Percentiles rank a stretch among this genome's conserved stretches.
Conservation (phyloP, 805 yeast species). For the Priceomyces medius region DNA sequence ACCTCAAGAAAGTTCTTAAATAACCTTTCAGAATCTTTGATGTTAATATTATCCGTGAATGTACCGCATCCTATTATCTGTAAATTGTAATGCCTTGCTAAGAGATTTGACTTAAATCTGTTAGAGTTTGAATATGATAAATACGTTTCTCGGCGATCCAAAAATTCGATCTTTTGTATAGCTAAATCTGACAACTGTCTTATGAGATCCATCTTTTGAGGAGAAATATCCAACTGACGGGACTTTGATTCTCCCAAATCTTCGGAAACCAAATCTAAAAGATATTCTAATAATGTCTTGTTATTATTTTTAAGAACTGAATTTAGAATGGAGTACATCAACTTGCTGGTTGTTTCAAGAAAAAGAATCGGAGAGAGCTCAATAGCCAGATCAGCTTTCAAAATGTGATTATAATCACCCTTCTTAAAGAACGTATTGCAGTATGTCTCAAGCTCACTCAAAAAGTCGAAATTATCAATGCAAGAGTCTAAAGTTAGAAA, state of each 20-base stretch:
- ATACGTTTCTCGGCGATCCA: conserved; percentile 59
- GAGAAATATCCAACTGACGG: conserved; percentile 20
- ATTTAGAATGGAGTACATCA: conserved; percentile 36
- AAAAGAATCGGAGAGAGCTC: conserved; percentile 37
- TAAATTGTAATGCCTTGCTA: conserved; percentile 54
- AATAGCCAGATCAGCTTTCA: conserved; percentile 25
- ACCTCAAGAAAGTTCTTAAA: conserved; percentile 53
- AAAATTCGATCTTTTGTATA: conserved; percentile 38
- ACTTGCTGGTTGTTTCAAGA: conserved; percentile 31
- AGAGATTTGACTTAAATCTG: conserved; percentile 50
- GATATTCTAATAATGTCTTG: conserved; percentile 25
- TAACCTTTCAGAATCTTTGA: conserved; percentile 42
- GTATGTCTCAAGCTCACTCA: conserved; percentile 34
- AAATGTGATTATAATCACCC: conserved; percentile 16
- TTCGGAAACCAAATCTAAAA: conserved; percentile 25
- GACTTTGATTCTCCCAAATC: conserved; percentile 13
- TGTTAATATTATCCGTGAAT: conserved; percentile 43
- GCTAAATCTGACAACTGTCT: conserved; percentile 32
- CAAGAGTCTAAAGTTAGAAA: conserved; percentile 34
- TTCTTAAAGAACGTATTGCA: conserved; percentile 17
- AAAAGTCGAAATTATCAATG: conserved; percentile 39
- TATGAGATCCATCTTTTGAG: conserved; percentile 25
- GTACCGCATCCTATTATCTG: conserved; percentile 63
- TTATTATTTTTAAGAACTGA: conserved; percentile 25
- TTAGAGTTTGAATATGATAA: conserved; percentile 51